These are phyloP conservation scores for Claviceps paspali DNA, from an alignment of 2,329 filamentous ascomycete species.

Conservation along the genomic window DNA sequence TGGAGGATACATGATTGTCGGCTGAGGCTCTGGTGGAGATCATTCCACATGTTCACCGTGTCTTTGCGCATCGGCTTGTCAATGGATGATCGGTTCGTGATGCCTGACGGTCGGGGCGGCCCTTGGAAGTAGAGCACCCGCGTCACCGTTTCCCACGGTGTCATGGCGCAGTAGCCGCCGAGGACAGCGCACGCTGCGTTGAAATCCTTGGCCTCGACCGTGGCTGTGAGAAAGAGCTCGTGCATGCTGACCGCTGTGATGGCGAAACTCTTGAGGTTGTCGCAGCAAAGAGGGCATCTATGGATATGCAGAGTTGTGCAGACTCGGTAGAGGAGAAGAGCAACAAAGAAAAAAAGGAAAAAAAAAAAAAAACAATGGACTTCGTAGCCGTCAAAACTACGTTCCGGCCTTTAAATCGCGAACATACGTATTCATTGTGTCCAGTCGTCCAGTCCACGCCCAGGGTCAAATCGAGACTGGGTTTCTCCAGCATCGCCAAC, in stretches of 20 bases:
- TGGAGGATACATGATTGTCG: conserved; percentile 44
- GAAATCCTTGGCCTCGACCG: conserved; percentile 35
- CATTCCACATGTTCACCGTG: conserved; percentile 29
- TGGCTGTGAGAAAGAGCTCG: conserved; percentile 42
- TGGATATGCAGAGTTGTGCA: no score
- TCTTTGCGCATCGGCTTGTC: conserved; percentile 24
- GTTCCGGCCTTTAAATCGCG: no score
- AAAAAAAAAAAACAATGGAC: no score
- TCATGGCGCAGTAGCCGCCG: conserved; percentile 41
- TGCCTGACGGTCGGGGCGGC: conserved; percentile 27
- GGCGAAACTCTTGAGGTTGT: no score
- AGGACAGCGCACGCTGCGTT: conserved; percentile 35
- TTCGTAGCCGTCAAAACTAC: no score
- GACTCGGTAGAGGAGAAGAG: no score
- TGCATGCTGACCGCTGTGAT: conserved; percentile 26
- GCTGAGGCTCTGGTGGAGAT: conserved; percentile 36
- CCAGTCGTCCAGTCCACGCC: no score
- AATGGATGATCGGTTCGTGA: conserved; percentile 26
- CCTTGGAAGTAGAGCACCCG: conserved; percentile 40
- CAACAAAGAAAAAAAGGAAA: no score
- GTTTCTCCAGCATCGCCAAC: background rate
- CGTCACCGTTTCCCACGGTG: conserved; percentile 31
- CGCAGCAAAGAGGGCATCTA: no score
- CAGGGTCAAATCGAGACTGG: no score
- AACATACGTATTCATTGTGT: no score